Evolutionary conservation across 495 filamentous ascomycete species (phyloP).

Genomic region (Xylaria sp.): DNA sequence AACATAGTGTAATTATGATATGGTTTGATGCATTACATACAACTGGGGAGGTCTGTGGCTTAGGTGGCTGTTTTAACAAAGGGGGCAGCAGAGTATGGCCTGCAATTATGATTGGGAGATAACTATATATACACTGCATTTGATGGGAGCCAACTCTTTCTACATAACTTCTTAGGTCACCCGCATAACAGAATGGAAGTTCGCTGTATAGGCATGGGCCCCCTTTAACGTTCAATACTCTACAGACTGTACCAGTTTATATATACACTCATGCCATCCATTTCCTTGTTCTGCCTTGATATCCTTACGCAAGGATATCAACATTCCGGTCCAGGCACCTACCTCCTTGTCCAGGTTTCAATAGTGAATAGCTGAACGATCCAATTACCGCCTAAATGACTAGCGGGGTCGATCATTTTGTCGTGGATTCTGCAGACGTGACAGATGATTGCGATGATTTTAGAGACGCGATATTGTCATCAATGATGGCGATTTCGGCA

Average conservation of each 20-base stretch:
- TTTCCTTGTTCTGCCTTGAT: too few species aligned
- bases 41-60: too few species aligned
- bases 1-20: too few species aligned
- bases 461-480: conserved; percentile 77
- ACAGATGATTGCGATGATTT: conserved; percentile 36
- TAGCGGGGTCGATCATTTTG: conserved; percentile 15
- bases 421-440: neutral
- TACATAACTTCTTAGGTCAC: neutral
- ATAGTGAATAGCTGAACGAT: neutral
- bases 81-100: too few species aligned
- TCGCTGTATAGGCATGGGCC: neutral
- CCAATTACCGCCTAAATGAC: neutral
- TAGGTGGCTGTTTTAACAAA: too few species aligned
- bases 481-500: conserved; percentile 83
- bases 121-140: neutral
- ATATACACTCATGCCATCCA: too few species aligned
- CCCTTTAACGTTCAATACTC: neutral
- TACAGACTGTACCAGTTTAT: neutral
- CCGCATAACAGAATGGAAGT: neutral
- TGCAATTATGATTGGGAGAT: too few species aligned
- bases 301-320: neutral
- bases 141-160: neutral
- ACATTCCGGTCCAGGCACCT: neutral
- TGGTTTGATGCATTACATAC: too few species aligned
- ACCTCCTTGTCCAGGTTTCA: neutral